These are phyloP conservation scores for Adansonia madagascariensis DNA, from an alignment of 441 rosid species.

Conservation along the genomic window DNA sequence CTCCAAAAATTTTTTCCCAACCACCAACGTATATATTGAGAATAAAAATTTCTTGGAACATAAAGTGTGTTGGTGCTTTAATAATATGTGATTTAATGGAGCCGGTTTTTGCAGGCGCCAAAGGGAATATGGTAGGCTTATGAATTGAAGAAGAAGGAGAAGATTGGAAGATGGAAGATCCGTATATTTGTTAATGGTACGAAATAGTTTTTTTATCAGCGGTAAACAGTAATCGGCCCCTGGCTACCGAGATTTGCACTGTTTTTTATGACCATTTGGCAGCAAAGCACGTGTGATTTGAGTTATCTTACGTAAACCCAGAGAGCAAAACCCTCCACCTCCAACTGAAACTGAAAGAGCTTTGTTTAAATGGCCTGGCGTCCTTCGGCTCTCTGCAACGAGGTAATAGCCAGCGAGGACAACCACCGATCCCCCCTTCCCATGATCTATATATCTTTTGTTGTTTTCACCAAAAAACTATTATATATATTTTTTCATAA, in stretches of 20 bases:
- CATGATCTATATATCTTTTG: background rate
- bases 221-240: constrained; percentile 54
- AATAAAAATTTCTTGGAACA: background rate
- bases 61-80: too few relatives aligned
- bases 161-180: background rate
- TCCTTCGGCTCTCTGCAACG: constrained; percentile 25
- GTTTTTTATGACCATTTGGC: constrained; percentile 45
- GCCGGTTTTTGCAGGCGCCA: background rate
- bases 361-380: background rate
- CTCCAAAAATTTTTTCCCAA: background rate
- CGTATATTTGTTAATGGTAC: constrained; percentile 15
- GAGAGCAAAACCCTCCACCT: constrained; percentile 8
- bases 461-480: background rate
- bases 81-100: background rate
- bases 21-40: background rate
- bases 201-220: constrained; percentile 48
- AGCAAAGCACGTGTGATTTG: constrained; percentile 45
- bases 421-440: constrained; percentile 23
- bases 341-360: constrained; percentile 8
- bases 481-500: too few relatives aligned
- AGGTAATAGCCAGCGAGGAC: constrained; percentile 47
- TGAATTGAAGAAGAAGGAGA: background rate
- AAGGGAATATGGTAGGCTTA: background rate
- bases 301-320: background rate
- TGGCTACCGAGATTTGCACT: constrained; percentile 29